Base-by-base conservation (phyloP, 805 yeast genomes). In the Metschnikowia koreensis region DNA sequence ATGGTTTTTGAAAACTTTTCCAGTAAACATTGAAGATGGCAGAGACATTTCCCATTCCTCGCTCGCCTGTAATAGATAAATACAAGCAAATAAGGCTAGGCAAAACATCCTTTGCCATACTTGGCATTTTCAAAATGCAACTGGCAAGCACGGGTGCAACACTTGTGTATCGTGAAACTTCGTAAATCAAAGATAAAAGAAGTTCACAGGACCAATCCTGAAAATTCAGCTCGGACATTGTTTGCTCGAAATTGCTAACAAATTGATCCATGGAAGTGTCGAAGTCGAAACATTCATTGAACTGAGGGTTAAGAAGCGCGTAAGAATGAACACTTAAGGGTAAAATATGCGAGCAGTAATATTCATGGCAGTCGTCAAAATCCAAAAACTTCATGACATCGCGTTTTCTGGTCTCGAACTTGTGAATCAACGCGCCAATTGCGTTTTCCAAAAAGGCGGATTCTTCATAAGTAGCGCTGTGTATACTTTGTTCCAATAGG, bases 341-440 rank as follows among this genome's bases (percentile, higher is more conserved):
- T 12, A 64, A 48, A 8, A 76, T 51, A 42, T 58, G 62, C 7
- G 58, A 56, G 3, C 41, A 12, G 29, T 52, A 63, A 0, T 52
- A 27, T 6, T 55, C 31, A 41, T 62, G 55, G 28, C 63, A 38
- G 1, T 26, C 31, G 7, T 60, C 58, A 48, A 66, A 65, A 7
- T 67, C 58, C 2, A 72, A 17, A 48, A 55, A 60, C 34, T 63
- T 62, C 12, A 34, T 38, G 1, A 66, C 51, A 28, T 63, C 66
- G 13, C 15, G 48, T 9, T 33, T 53, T 11, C 46, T 60, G 37
- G 48, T 42, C n/a, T 58, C 53, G 48, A 60, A 65, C 29, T 64
- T 67, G 51, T 65, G 57, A 1, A 76, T 53, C 15, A 78, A 59
- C 9, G 66, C 71, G 1, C 82, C 81, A 8, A 76, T 39, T 6